A percentile compares a stretch with the other conserved stretches of the same genome.
Evolutionary conservation across 257 asterid species (phyloP).

Genomic region (Nicotiana otophora): DNA sequence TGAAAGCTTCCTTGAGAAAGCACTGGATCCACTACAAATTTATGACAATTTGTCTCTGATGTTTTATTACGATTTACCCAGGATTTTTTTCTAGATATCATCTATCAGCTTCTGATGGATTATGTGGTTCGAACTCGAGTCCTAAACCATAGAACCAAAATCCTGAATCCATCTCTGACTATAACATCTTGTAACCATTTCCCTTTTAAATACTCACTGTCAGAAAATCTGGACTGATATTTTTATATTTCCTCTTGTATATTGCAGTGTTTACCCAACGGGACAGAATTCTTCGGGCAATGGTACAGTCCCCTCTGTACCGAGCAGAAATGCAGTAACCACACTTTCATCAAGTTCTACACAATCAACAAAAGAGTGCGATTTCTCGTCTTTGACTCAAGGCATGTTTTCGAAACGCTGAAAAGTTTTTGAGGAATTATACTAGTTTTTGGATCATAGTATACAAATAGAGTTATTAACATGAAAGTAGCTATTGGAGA

Average conservation of each 20-base stretch:
- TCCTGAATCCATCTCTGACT: too few relatives aligned
- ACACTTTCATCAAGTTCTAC: conserved; percentile 44
- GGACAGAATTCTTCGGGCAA: conserved; percentile 44
- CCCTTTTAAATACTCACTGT: neutral
- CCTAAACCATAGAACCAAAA: too few relatives aligned
- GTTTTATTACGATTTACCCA: neutral
- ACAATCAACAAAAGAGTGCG: conserved; percentile 63
- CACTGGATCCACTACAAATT: neutral
- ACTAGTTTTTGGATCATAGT: conserved; percentile 5
- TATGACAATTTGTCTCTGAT: neutral
- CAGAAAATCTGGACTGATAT: neutral
- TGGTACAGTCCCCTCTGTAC: conserved; percentile 40
- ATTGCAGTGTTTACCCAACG: conserved; percentile 43
- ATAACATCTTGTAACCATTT: neutral
- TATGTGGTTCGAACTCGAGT: too few relatives aligned
- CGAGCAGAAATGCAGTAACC: conserved; percentile 32
- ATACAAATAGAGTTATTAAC: conserved; percentile 15
- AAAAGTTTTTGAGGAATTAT: neutral
- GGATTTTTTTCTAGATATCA: neutral
- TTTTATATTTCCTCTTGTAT: neutral
- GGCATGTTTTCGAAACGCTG: conserved; percentile 72
- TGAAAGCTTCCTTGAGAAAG: neutral
- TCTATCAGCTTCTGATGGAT: neutral
- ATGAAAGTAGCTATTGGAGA: conserved; percentile 15
- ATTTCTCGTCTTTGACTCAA: conserved; percentile 90